phyloP scores from a whole-genome alignment of 2,329 filamentous ascomycete species.

The Mollisia scopiformis region DNA sequence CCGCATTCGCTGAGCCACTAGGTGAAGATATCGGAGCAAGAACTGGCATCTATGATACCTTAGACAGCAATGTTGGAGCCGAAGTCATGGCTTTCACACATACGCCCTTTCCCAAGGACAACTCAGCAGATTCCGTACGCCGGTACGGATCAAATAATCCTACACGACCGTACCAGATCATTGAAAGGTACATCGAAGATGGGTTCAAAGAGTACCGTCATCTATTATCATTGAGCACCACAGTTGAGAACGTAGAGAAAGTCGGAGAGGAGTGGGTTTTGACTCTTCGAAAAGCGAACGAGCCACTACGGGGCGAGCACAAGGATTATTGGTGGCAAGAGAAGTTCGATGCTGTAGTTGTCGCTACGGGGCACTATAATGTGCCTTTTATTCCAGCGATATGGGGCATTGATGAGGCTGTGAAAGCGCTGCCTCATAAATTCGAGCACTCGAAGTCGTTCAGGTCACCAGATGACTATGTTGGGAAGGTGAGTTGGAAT shows the following conservation, averaged over 20 bases:
- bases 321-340: constrained; percentile 64
- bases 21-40: constrained; percentile 1
- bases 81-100: constrained; percentile 60
- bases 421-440: constrained; percentile 49
- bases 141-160: constrained; percentile 59
- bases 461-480: constrained; percentile 60
- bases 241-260: constrained; percentile 60
- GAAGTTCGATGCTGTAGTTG: constrained; percentile 65
- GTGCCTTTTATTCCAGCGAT: constrained; percentile 64
- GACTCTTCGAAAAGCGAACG: constrained; percentile 46
- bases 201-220: constrained; percentile 54
- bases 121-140: constrained; percentile 43
- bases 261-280: constrained; percentile 50
- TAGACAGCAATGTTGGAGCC: constrained; percentile 64
- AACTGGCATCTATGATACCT: constrained; percentile 52
- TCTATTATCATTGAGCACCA: constrained; percentile 56
- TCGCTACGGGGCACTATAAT: constrained; percentile 69
- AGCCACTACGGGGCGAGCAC: constrained; percentile 28
- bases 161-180: constrained; percentile 59
- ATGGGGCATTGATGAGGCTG: constrained; percentile 58
- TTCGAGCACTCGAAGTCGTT: constrained; percentile 75
- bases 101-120: constrained; percentile 50
- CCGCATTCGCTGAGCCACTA: constrained; percentile 49
- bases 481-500: constrained; percentile 37
- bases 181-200: constrained; percentile 55